Evolutionary conservation across 352 stramenopile genomes (phyloP), one percentile per base, ranked within the genome.

Genomic region (Lagenidium sp.): DNA sequence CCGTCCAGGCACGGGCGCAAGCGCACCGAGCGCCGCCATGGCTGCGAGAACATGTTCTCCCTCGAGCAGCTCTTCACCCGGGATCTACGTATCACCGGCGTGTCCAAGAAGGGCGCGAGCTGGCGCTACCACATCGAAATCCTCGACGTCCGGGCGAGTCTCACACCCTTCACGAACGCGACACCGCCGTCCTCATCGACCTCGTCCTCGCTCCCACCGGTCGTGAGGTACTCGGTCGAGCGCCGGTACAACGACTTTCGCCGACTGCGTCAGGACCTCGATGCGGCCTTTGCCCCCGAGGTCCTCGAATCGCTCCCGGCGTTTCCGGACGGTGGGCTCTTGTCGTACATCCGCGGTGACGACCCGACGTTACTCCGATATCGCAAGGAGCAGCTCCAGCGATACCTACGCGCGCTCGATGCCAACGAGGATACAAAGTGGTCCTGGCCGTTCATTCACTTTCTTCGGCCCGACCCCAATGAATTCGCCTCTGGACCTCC

Each of bases 111-210:
- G 41, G 70, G 63, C 30, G 23, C 60, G 25, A 83, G 68, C 25
- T 88, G 76, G 76, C 65, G 82, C 44, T 88, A 88, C 56, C 76
- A 88, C 60, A 79, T 88, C 51, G 73, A 88, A 32, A 70, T 83
- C 52, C 66, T 88, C 34, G 73, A 88, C 53, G 65, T 80, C 20
- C 72, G 76, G 36, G 56, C 49, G 45, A 57, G 47, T 40, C 46
- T 52, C 46, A 28, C 53, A 44, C 32, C 44, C 44, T 44, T 44
- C 30, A 47, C 45, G 15, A 28, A 60, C 25, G 31, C 36, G 23
- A 35, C 48, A 6, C 31, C 37, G 36, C n/a, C 41, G n/a, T 50
- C 38, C 6, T 50, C 52, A 2, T 42, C 42, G 22, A 18, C 48
- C 4, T 29, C 45, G 28, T 44, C 40, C 2, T 55, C 44, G 24